Percentiles rank a stretch among this genome's conserved stretches.
phyloP scores from a whole-genome alignment of 495 filamentous ascomycete species.

The Penicillium odoratum region DNA sequence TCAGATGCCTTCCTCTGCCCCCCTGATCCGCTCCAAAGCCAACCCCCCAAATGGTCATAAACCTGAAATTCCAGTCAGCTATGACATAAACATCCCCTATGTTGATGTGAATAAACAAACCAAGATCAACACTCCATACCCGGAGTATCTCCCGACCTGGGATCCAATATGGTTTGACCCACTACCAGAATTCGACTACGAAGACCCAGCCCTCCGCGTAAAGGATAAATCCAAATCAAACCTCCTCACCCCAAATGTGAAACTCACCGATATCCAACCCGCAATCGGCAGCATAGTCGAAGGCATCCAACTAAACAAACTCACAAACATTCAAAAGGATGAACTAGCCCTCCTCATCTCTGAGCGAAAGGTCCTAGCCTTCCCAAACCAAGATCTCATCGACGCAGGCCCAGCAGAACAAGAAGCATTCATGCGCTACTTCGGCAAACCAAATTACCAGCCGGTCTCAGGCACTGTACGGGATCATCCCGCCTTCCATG shows the following conservation, averaged over 20 bases:
- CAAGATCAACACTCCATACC: slow-evolving; percentile 51
- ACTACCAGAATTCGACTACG: slow-evolving; percentile 58
- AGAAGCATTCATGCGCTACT: slow-evolving; percentile 55
- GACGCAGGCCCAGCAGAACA: slow-evolving; percentile 66
- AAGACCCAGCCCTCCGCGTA: slow-evolving; percentile 56
- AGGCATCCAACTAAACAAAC: slow-evolving; percentile 68
- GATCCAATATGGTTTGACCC: slow-evolving; percentile 62
- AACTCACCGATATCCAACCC: slow-evolving; percentile 64
- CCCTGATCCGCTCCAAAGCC: slow-evolving; percentile 31
- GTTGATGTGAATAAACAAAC: slow-evolving; percentile 43
- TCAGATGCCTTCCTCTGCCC: slow-evolving; percentile 42
- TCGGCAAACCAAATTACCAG: slow-evolving; percentile 62
- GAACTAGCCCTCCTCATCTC: slow-evolving; percentile 76
- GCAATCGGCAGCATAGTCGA: slow-evolving; percentile 70
- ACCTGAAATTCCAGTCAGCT: slow-evolving; percentile 48
- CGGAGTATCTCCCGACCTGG: slow-evolving; percentile 63
- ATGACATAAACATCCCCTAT: slow-evolving; percentile 60
- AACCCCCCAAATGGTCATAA: slow-evolving; percentile 33
- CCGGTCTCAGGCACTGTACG: slow-evolving; percentile 55
- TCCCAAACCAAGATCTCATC: slow-evolving; percentile 70
- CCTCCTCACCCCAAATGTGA: slow-evolving; percentile 49
- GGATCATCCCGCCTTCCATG: slow-evolving; percentile 57
- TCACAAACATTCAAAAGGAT: slow-evolving; percentile 70
- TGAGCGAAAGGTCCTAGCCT: slow-evolving; percentile 75
- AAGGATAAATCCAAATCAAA: slow-evolving; percentile 58